A percentile compares a stretch with the other conserved stretches of the same genome.
phyloP scores from a whole-genome alignment of 2,329 filamentous ascomycete species.

The Penicillium brasilianum region DNA sequence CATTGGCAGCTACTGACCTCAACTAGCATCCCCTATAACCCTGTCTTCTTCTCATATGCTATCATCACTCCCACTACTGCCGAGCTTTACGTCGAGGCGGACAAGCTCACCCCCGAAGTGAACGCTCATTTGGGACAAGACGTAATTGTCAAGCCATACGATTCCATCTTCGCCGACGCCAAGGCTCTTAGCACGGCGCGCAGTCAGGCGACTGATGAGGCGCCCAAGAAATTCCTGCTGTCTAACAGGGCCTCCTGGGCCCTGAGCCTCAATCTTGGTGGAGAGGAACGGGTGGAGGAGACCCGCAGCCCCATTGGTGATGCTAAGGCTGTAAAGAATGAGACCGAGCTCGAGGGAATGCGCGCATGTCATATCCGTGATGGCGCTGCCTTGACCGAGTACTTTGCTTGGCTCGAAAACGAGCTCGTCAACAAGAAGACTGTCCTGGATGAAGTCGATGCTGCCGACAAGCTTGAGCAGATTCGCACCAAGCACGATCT shows the following conservation, averaged over 20 bases:
- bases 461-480: constrained; percentile 85
- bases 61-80: constrained; percentile 77
- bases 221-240: constrained; percentile 72
- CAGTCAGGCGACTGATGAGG: constrained; percentile 45
- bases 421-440: constrained; percentile 76
- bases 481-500: constrained; percentile 65
- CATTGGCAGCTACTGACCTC: constrained; percentile 8
- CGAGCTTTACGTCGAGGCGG: constrained; percentile 81
- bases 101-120: constrained; percentile 73
- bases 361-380: constrained; percentile 90
- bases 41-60: constrained; percentile 97
- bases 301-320: constrained; percentile 84
- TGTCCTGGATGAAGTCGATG: constrained; percentile 82
- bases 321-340: constrained; percentile 93
- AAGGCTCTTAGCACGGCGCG: constrained; percentile 62
- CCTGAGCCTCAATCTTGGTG: constrained; percentile 81
- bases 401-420: constrained; percentile 96
- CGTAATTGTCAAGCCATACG: constrained; percentile 80
- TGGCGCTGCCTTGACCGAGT: constrained; percentile 86
- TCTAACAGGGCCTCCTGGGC: constrained; percentile 95
- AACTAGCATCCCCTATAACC: constrained; percentile 85
- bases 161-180: constrained; percentile 79
- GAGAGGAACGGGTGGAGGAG: constrained; percentile 83
- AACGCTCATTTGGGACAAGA: constrained; percentile 71
- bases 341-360: constrained; percentile 89